phyloP scores from a whole-genome alignment of 257 asterid species.

The Forsythia viridissima region DNA sequence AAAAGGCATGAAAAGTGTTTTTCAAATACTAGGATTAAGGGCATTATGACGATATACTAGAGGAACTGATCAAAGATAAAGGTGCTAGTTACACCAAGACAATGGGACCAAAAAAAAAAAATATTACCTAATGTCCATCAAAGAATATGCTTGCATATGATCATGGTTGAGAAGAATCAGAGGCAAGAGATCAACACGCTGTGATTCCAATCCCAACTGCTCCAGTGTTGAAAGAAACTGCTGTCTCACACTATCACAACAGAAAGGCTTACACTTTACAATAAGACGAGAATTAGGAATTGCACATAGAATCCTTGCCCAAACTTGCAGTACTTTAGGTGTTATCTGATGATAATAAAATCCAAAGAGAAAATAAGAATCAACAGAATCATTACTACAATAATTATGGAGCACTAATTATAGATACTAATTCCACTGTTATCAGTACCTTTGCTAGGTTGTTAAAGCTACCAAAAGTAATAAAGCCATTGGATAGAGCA shows the following conservation, averaged over 20 bases:
- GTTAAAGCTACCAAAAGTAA: slow-evolving; percentile 98
- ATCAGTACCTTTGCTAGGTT: slow-evolving; percentile 91
- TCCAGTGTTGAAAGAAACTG: slow-evolving; percentile 77
- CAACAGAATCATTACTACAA: neutral
- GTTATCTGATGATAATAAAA: slow-evolving; percentile 62
- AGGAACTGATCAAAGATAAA: too few species aligned
- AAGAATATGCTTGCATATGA: slow-evolving; percentile 98
- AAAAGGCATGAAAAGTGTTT: neutral
- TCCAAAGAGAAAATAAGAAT: slow-evolving; percentile 17
- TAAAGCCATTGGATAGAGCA: slow-evolving; percentile 83
- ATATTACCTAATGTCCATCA: slow-evolving; percentile 92
- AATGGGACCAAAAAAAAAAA: slow-evolving; percentile 18
- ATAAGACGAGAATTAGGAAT: slow-evolving; percentile 95
- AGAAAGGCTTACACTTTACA: slow-evolving; percentile 93
- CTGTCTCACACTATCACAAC: slow-evolving; percentile 89
- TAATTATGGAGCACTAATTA: too few species aligned
- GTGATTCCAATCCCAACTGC: slow-evolving; percentile 91
- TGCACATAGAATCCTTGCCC: slow-evolving; percentile 92
- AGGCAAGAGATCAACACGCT: slow-evolving; percentile 94
- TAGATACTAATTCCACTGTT: slow-evolving; percentile 1
- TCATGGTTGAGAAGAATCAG: slow-evolving; percentile 97
- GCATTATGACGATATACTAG: neutral
- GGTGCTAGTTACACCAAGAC: neutral
- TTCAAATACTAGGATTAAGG: neutral
- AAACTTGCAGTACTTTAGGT: slow-evolving; percentile 90